These are phyloP conservation scores for Davidsoniella australis DNA, from an alignment of 2,329 filamentous ascomycete genomes.

Conservation along the genomic window DNA sequence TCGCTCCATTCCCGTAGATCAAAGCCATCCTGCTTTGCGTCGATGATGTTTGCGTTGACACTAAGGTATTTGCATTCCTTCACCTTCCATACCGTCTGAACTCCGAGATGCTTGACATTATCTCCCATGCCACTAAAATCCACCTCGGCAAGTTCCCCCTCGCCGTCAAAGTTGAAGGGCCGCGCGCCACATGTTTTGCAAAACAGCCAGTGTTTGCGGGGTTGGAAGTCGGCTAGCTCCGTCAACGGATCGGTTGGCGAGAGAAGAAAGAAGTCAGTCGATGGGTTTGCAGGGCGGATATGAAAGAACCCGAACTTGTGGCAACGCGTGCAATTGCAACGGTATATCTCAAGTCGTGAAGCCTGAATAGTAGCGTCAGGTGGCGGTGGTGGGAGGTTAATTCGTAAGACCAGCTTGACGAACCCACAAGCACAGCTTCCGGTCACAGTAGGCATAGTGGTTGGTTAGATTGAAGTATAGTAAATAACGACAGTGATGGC, in stretches of 20 bases:
- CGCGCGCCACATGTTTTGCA: conserved; percentile 22
- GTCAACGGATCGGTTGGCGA: conserved; percentile 22
- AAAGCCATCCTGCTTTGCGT: conserved; percentile 12
- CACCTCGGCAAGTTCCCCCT: conserved; percentile 5
- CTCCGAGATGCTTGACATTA: conserved; percentile 2
- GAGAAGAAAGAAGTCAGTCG: conserved; percentile 29
- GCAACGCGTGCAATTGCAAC: conserved; percentile 29
- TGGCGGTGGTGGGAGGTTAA: conserved; percentile 2
- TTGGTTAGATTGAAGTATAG: background rate
- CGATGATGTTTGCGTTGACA: conserved; percentile 12
- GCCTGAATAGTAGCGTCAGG: conserved; percentile 21
- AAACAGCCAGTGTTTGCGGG: conserved; percentile 17
- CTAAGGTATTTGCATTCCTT: conserved; percentile 8
- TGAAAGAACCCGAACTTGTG: conserved; percentile 28
- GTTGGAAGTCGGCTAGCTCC: conserved; percentile 25
- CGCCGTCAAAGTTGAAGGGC: conserved; percentile 19
- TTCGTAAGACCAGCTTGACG: conserved; percentile 10
- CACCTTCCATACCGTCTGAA: conserved; percentile 9
- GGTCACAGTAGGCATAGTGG: conserved; percentile 7
- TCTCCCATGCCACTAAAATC: conserved; percentile 8
- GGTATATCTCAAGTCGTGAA: conserved; percentile 23
- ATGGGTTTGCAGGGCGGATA: conserved; percentile 20
- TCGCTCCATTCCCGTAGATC: conserved; percentile 13
- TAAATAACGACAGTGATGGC: background rate
- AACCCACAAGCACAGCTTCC: conserved; percentile 6